Evolutionary conservation across 1,284 basidiomycete species (phyloP), one percentile per base, ranked within the genome.

Genomic region (Lentinula novae-zelandiae): DNA sequence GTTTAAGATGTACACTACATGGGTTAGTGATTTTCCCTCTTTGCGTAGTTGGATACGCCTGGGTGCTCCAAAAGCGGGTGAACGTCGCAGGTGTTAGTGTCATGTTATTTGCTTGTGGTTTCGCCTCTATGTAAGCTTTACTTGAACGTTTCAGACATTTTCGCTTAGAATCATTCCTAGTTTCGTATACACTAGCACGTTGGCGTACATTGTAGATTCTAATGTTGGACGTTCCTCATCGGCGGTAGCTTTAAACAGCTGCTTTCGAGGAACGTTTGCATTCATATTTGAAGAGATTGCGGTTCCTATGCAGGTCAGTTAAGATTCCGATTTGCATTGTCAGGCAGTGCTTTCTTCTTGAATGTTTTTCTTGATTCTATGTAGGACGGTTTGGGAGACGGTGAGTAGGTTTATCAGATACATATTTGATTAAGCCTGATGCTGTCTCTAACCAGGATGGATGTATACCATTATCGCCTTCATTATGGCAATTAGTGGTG

Each of bases 121-220:
- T 93, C 69, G 82, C 86, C 63, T 79, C 85, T 4, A 85, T 91
- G 89, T 91, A 66, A 69, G 83, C 69, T 22, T n/a, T 17, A 5
- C 5, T 56, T 50, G 20, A 53, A 49, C 53, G 12, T 15, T 20
- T 50, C 50, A 46, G 63, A 22, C 13, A 58, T 55, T 50, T 10
- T 42, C 38, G 0, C 17, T 17, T 52, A 64, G 13, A 56, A 20
- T 4, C 27, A 27, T 50, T 36, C 53, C 13, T 38, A 89, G 89
- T 63, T 89, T 83, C 80, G 83, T 85, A 22, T 90, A 91, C 69
- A 73, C 86, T 13, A 86, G 85, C 63, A 86, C 87, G 0, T 73
- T 93, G 38, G 84, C 89, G 0, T 92, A 91, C 67, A 78, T 92
- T 53, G 87, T 92, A 6, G 91, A 94, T 68, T 84, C 89, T 3